A percentile compares a stretch with the other conserved stretches of the same genome.
phyloP scores from a whole-genome alignment of 495 filamentous ascomycete genomes.

The Penicillium soppii region DNA sequence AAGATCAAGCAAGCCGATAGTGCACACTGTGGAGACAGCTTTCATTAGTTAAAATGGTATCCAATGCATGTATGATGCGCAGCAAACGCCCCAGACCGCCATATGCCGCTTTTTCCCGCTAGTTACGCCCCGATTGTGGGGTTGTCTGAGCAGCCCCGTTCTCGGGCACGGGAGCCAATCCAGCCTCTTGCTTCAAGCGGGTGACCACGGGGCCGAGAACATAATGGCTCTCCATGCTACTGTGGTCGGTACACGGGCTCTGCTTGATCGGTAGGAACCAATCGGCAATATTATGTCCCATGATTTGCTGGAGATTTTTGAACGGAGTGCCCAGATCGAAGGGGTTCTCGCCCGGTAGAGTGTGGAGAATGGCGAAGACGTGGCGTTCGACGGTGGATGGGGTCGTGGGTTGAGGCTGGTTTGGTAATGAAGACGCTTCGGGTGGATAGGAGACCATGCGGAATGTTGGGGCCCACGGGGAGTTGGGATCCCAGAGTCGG shows the following conservation, averaged over 20 bases:
- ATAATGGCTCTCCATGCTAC: slow-evolving; percentile 45
- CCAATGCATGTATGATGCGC: not conserved
- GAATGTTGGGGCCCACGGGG: slow-evolving; percentile 43
- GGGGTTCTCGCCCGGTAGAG: slow-evolving; percentile 72
- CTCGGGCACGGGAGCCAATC: slow-evolving; percentile 27
- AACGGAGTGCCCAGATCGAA: slow-evolving; percentile 65
- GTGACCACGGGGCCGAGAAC: slow-evolving; percentile 51
- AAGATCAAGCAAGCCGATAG: not conserved
- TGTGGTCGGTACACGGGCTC: slow-evolving; percentile 61
- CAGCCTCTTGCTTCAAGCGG: slow-evolving; percentile 48
- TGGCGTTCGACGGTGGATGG: slow-evolving; percentile 37
- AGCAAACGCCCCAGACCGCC: not conserved
- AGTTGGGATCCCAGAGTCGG: slow-evolving; percentile 29
- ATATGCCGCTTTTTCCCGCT: not conserved
- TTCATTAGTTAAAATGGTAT: not conserved
- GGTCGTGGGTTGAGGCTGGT: slow-evolving; percentile 9
- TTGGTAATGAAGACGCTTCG: slow-evolving; percentile 16
- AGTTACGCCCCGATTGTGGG: slow-evolving; percentile 2
- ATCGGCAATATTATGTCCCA: slow-evolving; percentile 67
- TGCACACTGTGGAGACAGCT: not conserved
- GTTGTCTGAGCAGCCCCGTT: slow-evolving; percentile 1
- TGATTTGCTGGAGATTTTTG: slow-evolving; percentile 70
- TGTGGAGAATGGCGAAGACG: slow-evolving; percentile 75
- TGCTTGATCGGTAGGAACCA: slow-evolving; percentile 71
- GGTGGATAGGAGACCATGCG: slow-evolving; percentile 48